Conservation (phyloP, 2,329 filamentous ascomycete genomes). For the Nemania sp. region DNA sequence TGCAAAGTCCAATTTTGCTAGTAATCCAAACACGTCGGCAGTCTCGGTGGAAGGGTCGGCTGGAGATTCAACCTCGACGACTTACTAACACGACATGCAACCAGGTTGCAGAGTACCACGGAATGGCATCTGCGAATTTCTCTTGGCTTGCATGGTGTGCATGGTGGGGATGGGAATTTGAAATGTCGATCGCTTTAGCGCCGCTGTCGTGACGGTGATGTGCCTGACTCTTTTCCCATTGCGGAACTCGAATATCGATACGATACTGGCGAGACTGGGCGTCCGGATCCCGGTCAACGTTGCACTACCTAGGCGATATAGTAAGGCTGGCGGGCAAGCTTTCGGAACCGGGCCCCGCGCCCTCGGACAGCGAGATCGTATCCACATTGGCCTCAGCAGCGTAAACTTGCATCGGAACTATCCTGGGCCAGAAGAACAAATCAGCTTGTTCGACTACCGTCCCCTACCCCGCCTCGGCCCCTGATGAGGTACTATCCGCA, state of each 20-base stretch:
- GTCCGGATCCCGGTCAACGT: not conserved
- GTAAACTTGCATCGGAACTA: not conserved
- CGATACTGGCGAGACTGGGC: not conserved
- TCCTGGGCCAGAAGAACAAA: no score
- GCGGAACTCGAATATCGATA: not conserved
- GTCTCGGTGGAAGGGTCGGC: not conserved
- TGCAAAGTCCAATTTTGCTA: no score
- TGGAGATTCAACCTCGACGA: not conserved
- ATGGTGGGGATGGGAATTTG: not conserved
- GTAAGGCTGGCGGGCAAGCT: no score
- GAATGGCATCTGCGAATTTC: not conserved
- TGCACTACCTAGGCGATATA: no score
- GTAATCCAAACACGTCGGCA: not conserved
- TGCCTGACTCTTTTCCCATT: not conserved
- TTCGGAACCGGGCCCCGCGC: not conserved
- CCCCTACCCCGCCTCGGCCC: no score
- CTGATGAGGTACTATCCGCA: no score
- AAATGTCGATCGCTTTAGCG: constrained; percentile 17
- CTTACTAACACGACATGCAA: constrained; percentile 8
- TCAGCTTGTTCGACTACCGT: no score
- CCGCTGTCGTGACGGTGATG: not conserved
- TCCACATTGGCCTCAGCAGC: not conserved
- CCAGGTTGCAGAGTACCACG: not conserved
- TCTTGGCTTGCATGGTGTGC: constrained; percentile 4
- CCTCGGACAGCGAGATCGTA: not conserved